These are phyloP conservation scores for Ocimum tenuiflorum DNA, from an alignment of 257 asterid species.

Conservation along the genomic window DNA sequence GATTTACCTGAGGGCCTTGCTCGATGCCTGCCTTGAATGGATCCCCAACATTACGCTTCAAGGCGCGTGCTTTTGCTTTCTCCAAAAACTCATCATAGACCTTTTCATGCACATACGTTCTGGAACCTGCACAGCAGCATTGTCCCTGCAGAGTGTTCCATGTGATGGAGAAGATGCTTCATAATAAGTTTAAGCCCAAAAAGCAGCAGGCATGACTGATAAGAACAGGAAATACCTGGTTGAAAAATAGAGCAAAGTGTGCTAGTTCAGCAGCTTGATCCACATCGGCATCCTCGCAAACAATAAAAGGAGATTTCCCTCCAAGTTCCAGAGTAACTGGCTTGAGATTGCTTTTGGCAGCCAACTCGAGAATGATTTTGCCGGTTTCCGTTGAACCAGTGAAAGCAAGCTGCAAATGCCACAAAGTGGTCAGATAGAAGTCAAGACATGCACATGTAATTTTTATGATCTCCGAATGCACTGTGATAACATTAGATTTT, in stretches of 20 bases:
- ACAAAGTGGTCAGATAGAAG: background rate
- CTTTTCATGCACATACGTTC: conserved; percentile 78
- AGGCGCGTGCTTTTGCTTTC: conserved; percentile 70
- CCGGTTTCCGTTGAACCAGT: conserved; percentile 95
- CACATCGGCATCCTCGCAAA: conserved; percentile 94
- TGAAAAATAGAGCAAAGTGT: conserved; percentile 84
- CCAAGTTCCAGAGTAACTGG: conserved; percentile 97
- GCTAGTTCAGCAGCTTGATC: conserved; percentile 89
- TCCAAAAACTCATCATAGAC: conserved; percentile 80
- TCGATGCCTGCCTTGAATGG: conserved; percentile 77
- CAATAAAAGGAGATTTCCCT: conserved; percentile 94
- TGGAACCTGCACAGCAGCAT: conserved; percentile 95
- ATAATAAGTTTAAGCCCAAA: background rate
- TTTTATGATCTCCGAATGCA: background rate
- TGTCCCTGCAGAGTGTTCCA: conserved; percentile 57
- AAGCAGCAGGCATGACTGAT: background rate
- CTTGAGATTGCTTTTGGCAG: conserved; percentile 93
- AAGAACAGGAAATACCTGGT: conserved; percentile 51
- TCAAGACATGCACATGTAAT: background rate
- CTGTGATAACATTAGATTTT: background rate
- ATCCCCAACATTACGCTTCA: conserved; percentile 82
- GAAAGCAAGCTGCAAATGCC: conserved; percentile 71
- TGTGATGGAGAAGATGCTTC: background rate
- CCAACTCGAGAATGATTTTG: conserved; percentile 51
- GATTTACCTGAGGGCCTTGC: conserved; percentile 93